phyloP scores from a whole-genome alignment of 2,329 filamentous ascomycete species.

The Chrysosphaeria jannelii region DNA sequence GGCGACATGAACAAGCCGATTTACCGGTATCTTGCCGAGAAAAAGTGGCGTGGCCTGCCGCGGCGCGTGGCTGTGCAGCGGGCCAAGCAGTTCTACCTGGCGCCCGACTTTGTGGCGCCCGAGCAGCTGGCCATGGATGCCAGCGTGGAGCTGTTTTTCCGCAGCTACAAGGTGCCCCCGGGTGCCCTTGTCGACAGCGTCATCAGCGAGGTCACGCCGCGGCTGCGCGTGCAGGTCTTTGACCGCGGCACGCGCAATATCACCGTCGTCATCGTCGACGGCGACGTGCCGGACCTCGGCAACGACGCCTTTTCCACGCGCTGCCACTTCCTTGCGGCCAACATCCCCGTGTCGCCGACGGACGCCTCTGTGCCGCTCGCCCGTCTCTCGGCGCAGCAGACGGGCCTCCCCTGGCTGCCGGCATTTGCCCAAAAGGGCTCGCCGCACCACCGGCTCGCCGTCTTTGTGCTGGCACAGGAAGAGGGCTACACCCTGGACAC shows the following conservation, averaged over 20 bases:
- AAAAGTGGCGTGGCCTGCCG: constrained; percentile 67
- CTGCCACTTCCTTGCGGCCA: constrained; percentile 62
- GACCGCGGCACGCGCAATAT: constrained; percentile 54
- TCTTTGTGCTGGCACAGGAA: constrained; percentile 61
- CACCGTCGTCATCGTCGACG: constrained; percentile 60
- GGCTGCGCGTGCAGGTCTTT: constrained; percentile 61
- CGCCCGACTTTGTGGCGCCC: constrained; percentile 55
- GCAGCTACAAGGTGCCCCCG: constrained; percentile 34
- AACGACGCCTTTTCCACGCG: constrained; percentile 48
- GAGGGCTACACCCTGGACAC: constrained; percentile 16
- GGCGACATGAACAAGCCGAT: constrained; percentile 91
- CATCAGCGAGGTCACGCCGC: constrained; percentile 42
- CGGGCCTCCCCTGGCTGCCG: constrained; percentile 55
- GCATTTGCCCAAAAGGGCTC: constrained; percentile 71
- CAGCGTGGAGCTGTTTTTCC: constrained; percentile 61
- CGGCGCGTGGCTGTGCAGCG: constrained; percentile 57
- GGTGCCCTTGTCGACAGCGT: constrained; percentile 51
- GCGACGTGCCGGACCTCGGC: constrained; percentile 60
- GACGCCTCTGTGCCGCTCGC: constrained; percentile 32
- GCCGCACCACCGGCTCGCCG: constrained; percentile 64
- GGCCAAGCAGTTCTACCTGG: constrained; percentile 57
- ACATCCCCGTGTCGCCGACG: constrained; percentile 21
- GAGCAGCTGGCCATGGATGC: constrained; percentile 38
- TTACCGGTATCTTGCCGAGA: constrained; percentile 66
- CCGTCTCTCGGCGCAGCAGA: constrained; percentile 26